These are phyloP conservation scores for Debaryomyces maramus DNA, from an alignment of 805 yeast species.

Conservation along the genomic window DNA sequence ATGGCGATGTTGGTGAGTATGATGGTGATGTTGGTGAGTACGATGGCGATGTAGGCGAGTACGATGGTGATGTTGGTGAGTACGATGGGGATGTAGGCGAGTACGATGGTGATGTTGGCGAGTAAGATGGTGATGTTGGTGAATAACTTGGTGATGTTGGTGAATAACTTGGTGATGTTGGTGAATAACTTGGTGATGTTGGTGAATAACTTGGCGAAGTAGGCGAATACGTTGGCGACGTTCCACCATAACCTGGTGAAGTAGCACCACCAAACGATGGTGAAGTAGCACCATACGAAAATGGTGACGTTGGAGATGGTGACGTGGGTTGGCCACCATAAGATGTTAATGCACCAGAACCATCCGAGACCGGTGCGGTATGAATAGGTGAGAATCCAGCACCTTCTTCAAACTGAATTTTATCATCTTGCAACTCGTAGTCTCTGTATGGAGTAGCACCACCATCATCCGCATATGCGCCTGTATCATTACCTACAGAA, in stretches of 20 bases:
- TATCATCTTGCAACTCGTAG: conserved; percentile 61
- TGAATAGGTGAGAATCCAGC: conserved; percentile 93
- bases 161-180: conserved; percentile 72
- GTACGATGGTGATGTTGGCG: conserved; percentile 71
- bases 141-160: conserved; percentile 63
- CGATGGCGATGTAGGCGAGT: conserved; percentile 50
- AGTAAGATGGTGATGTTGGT: conserved; percentile 78
- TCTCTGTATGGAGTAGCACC: conserved; percentile 89
- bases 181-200: conserved; percentile 68
- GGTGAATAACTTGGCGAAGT: conserved; percentile 59
- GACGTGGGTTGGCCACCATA: conserved; percentile 69
- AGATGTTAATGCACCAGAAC: conserved; percentile 82
- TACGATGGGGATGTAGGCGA: conserved; percentile 74
- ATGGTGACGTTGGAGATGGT: conserved; percentile 57
- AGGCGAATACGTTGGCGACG: conserved; percentile 72
- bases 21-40: conserved; percentile 72
- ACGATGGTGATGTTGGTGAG: conserved; percentile 66
- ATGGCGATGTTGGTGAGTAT: conserved; percentile 78
- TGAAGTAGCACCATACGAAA: conserved; percentile 49
- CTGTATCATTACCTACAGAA: conserved; percentile 22
- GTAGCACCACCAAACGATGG: conserved; percentile 53
- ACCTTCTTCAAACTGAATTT: conserved; percentile 63
- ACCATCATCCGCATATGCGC: conserved; percentile 48
- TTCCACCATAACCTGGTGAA: conserved; percentile 65
- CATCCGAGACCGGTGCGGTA: conserved; percentile 75